phyloP scores from a whole-genome alignment of 352 stramenopile species.

The Peronosclerospora sorghi region DNA sequence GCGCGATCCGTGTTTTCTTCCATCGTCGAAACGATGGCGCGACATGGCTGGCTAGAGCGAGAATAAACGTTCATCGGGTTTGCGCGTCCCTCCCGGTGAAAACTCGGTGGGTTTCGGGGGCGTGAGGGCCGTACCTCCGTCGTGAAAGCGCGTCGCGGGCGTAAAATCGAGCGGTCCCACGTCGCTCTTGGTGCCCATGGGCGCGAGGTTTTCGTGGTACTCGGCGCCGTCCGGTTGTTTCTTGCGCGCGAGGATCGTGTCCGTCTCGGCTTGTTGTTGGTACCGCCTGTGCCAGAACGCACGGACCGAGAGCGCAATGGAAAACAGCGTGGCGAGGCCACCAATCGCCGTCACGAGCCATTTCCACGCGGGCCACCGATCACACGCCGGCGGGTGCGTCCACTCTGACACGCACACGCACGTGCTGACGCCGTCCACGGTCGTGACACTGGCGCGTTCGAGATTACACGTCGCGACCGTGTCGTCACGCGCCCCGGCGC shows the following conservation, averaged over 20 bases:
- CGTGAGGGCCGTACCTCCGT: constrained; percentile 3
- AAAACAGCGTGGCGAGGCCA: constrained; percentile 40
- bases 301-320: constrained; percentile 37
- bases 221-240: constrained; percentile 7
- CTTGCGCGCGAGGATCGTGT: background rate
- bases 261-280: constrained; percentile 19
- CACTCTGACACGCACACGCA: constrained; percentile 58
- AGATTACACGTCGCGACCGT: constrained; percentile 37
- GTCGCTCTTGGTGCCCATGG: constrained; percentile 19
- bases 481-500: too few relatives aligned
- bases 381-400: constrained; percentile 40
- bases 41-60: too few relatives aligned
- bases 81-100: constrained; percentile 11
- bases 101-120: constrained; percentile 11
- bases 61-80: constrained; percentile 26
- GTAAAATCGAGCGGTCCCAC: constrained; percentile 16
- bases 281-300: constrained; percentile 34
- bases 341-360: constrained; percentile 46
- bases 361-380: constrained; percentile 42
- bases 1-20: too few relatives aligned
- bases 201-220: constrained; percentile 12
- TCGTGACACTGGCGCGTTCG: constrained; percentile 34
- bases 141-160: constrained; percentile 11
- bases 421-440: constrained; percentile 20
- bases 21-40: too few relatives aligned